phyloP scores from a whole-genome alignment of 345 rosid genomes.

The Salix arbutifolia region DNA sequence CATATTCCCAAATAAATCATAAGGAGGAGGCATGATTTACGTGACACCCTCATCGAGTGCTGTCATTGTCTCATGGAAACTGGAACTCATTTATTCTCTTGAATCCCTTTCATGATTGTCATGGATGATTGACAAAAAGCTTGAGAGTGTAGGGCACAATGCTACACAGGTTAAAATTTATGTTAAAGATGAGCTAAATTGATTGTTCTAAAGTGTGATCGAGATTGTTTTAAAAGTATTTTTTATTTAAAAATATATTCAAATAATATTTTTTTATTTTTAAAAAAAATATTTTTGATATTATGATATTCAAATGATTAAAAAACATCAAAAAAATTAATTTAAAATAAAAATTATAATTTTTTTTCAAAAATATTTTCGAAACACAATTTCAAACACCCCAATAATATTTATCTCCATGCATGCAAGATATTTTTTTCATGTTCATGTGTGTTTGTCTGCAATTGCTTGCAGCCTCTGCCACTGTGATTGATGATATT shows the following conservation, averaged over 20 bases:
- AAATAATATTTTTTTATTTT: no score
- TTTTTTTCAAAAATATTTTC: no score
- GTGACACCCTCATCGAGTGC: not conserved
- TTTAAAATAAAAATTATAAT: no score
- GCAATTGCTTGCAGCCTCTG: not conserved
- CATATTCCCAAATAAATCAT: no score
- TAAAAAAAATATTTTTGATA: no score
- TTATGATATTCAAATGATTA: no score
- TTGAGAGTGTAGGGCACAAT: not conserved
- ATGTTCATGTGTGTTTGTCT: not conserved
- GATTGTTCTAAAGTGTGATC: no score
- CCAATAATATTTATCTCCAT: not conserved
- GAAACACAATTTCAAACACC: no score
- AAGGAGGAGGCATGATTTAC: not conserved
- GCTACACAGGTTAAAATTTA: not conserved
- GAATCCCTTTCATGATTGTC: not conserved
- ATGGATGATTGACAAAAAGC: not conserved
- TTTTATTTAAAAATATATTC: no score
- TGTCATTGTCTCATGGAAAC: not conserved
- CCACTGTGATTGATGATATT: not conserved
- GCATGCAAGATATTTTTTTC: not conserved
- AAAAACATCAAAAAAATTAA: no score
- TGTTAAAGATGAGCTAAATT: not conserved
- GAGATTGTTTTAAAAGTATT: no score
- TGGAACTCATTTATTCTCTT: not conserved